Evolutionary conservation across 2,329 filamentous ascomycete species (phyloP).

Genomic region (Catunica adiposa): DNA sequence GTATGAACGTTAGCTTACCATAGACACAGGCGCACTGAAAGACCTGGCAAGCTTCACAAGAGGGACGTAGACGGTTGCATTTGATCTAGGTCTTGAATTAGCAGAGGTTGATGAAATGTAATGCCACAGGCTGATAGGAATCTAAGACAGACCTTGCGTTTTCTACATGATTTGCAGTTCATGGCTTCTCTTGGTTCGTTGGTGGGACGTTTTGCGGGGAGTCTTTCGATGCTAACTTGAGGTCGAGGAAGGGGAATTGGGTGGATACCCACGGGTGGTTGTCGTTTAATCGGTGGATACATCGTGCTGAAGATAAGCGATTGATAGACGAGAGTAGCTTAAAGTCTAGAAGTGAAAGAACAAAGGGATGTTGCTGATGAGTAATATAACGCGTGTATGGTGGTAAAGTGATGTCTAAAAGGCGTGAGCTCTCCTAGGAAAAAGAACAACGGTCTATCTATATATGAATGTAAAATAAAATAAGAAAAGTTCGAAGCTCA

Average conservation of each 20-base stretch:
- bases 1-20: constrained; percentile 36
- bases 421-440: no score
- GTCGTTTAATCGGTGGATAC: constrained; percentile 27
- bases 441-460: no score
- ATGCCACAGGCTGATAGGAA: neutral
- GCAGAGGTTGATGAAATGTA: constrained; percentile 8
- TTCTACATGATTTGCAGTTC: constrained; percentile 91
- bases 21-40: constrained; percentile 82
- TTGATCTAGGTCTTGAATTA: constrained; percentile 54
- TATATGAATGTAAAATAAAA: no score
- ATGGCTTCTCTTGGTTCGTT: constrained; percentile 74
- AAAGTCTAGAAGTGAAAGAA: no score
- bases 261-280: constrained; percentile 28
- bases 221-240: constrained; percentile 65
- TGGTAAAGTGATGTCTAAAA: no score
- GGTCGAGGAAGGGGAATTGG: constrained; percentile 50
- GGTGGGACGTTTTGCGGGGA: constrained; percentile 51
- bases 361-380: no score
- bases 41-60: constrained; percentile 76
- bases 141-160: constrained; percentile 54
- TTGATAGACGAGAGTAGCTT: no score
- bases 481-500: no score
- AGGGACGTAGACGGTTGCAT: constrained; percentile 70
- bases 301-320: constrained; percentile 16
- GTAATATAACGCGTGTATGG: no score